phyloP scores from a whole-genome alignment of 2,329 filamentous ascomycete species.

The Talaromyces sp. region DNA sequence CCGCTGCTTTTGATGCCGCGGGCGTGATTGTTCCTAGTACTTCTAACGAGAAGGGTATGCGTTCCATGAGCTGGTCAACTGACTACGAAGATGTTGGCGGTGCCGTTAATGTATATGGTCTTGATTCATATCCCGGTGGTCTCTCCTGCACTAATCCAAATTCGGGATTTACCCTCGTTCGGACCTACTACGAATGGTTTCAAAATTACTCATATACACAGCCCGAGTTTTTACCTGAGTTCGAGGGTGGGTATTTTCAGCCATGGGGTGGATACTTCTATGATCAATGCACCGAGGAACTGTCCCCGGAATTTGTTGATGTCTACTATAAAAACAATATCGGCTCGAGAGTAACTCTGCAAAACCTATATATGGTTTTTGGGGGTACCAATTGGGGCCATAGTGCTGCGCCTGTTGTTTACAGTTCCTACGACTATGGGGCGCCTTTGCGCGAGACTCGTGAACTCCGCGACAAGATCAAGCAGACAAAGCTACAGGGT shows the following conservation, averaged over 20 bases:
- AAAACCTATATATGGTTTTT: conserved; percentile 57
- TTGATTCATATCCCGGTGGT: conserved; percentile 42
- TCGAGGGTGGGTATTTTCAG: conserved; percentile 58
- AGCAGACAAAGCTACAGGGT: conserved; percentile 58
- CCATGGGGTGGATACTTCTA: conserved; percentile 58
- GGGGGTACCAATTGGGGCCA: conserved; percentile 63
- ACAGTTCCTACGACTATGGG: conserved; percentile 50
- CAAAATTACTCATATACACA: conserved; percentile 59
- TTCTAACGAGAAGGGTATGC: conserved; percentile 56
- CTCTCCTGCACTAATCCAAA: conserved; percentile 55
- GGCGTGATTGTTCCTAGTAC: conserved; percentile 55
- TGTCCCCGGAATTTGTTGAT: conserved; percentile 53
- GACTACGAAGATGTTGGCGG: conserved; percentile 61
- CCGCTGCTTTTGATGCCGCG: conserved; percentile 49
- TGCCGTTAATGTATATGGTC: conserved; percentile 49
- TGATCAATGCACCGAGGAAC: conserved; percentile 53
- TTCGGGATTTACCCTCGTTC: conserved; percentile 53
- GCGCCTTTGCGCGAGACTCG: conserved; percentile 59
- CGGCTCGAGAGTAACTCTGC: conserved; percentile 52
- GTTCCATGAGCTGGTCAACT: conserved; percentile 55
- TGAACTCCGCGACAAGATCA: conserved; percentile 56
- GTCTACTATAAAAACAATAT: conserved; percentile 62
- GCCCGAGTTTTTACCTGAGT: conserved; percentile 57
- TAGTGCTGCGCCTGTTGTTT: conserved; percentile 54
- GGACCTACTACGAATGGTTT: conserved; percentile 62